A percentile compares a stretch with the other conserved stretches of the same genome.
phyloP scores from a whole-genome alignment of 257 asterid genomes.

The Sherardia arvensis region DNA sequence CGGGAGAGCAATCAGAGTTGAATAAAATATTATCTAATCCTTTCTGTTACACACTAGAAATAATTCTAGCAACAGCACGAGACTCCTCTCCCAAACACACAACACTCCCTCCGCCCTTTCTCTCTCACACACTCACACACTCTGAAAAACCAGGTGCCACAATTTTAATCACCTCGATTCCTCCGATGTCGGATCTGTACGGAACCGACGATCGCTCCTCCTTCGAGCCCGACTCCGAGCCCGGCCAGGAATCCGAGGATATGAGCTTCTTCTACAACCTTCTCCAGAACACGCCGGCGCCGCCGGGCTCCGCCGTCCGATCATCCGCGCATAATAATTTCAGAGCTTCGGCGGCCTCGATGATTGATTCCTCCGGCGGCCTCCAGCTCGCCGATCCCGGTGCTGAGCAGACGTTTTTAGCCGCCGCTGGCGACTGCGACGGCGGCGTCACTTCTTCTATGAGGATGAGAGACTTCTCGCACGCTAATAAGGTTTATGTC shows the following conservation, averaged over 20 bases:
- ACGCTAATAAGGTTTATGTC: conserved; percentile 19
- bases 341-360: conserved; percentile 18
- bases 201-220: conserved; percentile 27
- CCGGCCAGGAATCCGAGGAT: conserved; percentile 53
- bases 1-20: conserved; percentile 29
- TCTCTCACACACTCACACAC: not conserved
- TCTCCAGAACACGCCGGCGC: conserved; percentile 49
- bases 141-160: not conserved
- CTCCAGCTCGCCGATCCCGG: conserved; percentile 63
- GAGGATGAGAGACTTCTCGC: conserved; percentile 18
- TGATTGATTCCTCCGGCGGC: conserved; percentile 27
- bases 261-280: conserved; percentile 52
- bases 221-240: conserved; percentile 16
- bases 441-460: conserved; percentile 36
- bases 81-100: no score
- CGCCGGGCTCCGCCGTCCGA: conserved; percentile 24
- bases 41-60: not conserved
- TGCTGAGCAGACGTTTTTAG: conserved; percentile 14
- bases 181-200: conserved; percentile 58
- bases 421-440: conserved; percentile 39
- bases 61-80: not conserved
- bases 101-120: not conserved
- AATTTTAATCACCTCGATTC: not conserved
- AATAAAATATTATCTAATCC: conserved; percentile 10
- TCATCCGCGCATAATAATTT: conserved; percentile 27